Evolutionary conservation across 805 yeast genomes (phyloP).

Genomic region (Phaffomyces antillensis): DNA sequence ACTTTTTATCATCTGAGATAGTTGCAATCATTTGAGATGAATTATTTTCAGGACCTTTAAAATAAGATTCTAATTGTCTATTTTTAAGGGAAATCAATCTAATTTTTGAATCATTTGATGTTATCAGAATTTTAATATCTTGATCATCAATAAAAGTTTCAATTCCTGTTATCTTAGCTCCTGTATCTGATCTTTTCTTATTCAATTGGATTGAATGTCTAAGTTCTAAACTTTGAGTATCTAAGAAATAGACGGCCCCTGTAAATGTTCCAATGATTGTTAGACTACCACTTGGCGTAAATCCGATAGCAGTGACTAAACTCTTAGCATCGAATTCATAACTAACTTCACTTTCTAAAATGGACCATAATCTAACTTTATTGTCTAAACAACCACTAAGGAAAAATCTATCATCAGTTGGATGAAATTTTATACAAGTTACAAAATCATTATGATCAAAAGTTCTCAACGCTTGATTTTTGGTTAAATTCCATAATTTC

Average conservation of each 20-base stretch:
- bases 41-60: constrained; percentile 67
- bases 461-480: constrained; percentile 51
- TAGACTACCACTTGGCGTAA: constrained; percentile 58
- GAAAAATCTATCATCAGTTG: constrained; percentile 81
- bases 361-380: constrained; percentile 73
- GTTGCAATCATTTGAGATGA: constrained; percentile 68
- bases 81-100: constrained; percentile 54
- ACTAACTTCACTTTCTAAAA: constrained; percentile 62
- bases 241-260: constrained; percentile 57
- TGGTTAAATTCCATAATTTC: constrained; percentile 76
- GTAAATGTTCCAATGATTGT: constrained; percentile 71
- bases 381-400: constrained; percentile 77
- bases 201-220: constrained; percentile 39
- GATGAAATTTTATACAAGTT: constrained; percentile 74
- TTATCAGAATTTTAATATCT: constrained; percentile 44
- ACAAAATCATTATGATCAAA: constrained; percentile 78
- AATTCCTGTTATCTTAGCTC: constrained; percentile 73
- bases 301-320: constrained; percentile 66
- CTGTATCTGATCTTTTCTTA: constrained; percentile 27
- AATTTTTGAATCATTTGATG: constrained; percentile 78
- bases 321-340: constrained; percentile 55
- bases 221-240: constrained; percentile 54
- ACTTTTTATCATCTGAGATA: constrained; percentile 46
- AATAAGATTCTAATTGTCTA: constrained; percentile 52
- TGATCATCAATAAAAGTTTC: constrained; percentile 36